phyloP scores from a whole-genome alignment of 2,329 filamentous ascomycete genomes.

The Ilyonectria robusta region DNA sequence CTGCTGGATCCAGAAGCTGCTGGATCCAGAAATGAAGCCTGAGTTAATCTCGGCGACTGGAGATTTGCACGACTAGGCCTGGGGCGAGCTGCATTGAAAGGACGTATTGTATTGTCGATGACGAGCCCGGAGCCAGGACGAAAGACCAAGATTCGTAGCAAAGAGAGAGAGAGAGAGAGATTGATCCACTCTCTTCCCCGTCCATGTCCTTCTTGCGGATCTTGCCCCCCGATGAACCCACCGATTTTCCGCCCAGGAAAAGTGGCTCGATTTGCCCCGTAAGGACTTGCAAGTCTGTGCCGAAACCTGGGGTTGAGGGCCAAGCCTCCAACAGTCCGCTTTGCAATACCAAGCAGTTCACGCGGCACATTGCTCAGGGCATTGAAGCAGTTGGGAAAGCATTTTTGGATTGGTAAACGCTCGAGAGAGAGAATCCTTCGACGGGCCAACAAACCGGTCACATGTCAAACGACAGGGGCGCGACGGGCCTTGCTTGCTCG shows the following conservation, averaged over 20 bases:
- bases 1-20: background rate
- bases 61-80: background rate
- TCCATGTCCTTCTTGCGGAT: background rate
- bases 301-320: constrained; percentile 10
- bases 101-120: no score
- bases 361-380: background rate
- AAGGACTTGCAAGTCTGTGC: constrained; percentile 17
- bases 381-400: background rate
- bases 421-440: background rate
- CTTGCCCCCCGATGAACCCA: constrained; percentile 9
- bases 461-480: constrained; percentile 21
- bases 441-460: constrained; percentile 11
- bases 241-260: constrained; percentile 12
- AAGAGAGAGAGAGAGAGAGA: background rate
- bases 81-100: no score
- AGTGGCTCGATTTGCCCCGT: constrained; percentile 29
- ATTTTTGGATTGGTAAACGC: background rate
- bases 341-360: constrained; percentile 2
- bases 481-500: background rate
- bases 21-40: background rate
- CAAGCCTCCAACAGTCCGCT: background rate
- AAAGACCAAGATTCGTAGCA: background rate
- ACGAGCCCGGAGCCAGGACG: background rate
- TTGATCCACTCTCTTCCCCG: background rate
- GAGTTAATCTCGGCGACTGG: background rate